Conservation (phyloP, 257 asterid genomes). For the Capsicum pubescens region DNA sequence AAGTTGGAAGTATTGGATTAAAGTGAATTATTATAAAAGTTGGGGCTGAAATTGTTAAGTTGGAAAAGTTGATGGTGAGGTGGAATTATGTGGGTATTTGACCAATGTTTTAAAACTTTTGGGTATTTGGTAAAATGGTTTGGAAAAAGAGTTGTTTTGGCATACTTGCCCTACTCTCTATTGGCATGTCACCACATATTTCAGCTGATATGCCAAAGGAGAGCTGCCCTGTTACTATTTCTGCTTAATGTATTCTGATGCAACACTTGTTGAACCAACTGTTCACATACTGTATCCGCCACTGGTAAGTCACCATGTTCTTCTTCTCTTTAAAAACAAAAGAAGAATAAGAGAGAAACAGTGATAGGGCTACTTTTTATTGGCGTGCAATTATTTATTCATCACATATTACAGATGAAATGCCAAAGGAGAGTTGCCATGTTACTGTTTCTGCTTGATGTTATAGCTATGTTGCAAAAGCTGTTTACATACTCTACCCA, state of each 20-base stretch:
- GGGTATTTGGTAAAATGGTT: no score
- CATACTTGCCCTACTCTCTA: slow-evolving; percentile 37
- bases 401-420: slow-evolving; percentile 27
- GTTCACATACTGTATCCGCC: neutral
- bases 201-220: slow-evolving; percentile 59
- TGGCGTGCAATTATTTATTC: slow-evolving; percentile 40
- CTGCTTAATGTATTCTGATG: slow-evolving; percentile 34
- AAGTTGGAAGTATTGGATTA: no score
- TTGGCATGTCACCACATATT: slow-evolving; percentile 48
- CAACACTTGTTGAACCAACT: neutral
- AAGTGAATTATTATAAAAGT: no score
- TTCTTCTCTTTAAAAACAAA: slow-evolving; percentile 27
- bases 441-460: neutral
- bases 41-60: no score
- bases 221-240: slow-evolving; percentile 66
- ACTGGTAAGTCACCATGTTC: neutral
- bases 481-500: neutral
- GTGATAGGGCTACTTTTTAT: slow-evolving; percentile 50
- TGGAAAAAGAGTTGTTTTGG: no score
- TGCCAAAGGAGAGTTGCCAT: slow-evolving; percentile 59
- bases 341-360: slow-evolving; percentile 26
- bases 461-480: neutral
- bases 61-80: no score
- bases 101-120: no score
- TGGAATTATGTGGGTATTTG: no score